These are phyloP conservation scores for Ophiostoma tasmaniense DNA, from an alignment of 2,329 filamentous ascomycete genomes.

Conservation along the genomic window DNA sequence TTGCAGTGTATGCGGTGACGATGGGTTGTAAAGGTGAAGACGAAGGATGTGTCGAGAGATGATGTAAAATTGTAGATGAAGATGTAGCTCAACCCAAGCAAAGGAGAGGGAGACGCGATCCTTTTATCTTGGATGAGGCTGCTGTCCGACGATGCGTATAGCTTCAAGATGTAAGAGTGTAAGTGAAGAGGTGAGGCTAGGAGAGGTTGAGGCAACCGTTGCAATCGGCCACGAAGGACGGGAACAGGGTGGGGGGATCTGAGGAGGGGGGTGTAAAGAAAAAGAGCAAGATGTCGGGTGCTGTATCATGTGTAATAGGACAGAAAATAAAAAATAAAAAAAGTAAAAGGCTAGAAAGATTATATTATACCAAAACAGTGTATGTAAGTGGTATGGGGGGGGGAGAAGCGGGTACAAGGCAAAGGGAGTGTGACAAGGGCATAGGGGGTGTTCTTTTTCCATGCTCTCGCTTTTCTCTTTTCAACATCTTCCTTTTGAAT, in stretches of 20 bases:
- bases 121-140: conserved; percentile 15
- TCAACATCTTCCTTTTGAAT: background rate
- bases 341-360: background rate
- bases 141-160: background rate
- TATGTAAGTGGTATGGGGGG: background rate
- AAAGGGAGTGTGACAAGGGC: background rate
- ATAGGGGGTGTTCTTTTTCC: background rate
- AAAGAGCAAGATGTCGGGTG: background rate
- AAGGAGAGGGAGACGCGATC: conserved; percentile 14
- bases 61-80: background rate
- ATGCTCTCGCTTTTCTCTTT: background rate
- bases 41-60: background rate
- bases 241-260: background rate
- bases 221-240: conserved; percentile 1
- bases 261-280: conserved; percentile 8
- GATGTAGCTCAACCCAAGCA: conserved; percentile 17
- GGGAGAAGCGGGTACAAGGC: conserved; percentile 7
- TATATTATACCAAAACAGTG: no score
- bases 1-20: background rate
- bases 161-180: background rate
- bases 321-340: background rate
- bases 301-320: background rate
- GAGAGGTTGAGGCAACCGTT: conserved; percentile 10
- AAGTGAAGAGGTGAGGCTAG: background rate
- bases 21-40: background rate